phyloP scores from a whole-genome alignment of 2,329 filamentous ascomycete species.

The Rutstroemia sydowiana region DNA sequence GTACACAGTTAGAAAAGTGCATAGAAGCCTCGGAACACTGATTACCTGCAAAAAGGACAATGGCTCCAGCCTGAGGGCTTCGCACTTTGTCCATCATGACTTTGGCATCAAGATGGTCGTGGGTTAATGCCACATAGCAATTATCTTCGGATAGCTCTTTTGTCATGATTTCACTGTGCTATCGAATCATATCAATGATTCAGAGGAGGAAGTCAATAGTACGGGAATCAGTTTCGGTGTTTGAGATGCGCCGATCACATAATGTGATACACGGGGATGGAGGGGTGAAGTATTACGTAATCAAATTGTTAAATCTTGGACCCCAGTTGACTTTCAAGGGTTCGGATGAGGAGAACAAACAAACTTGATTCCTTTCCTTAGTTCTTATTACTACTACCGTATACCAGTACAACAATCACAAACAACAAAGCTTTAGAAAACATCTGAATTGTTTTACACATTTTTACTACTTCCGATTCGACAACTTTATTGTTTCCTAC shows the following conservation, averaged over 20 bases:
- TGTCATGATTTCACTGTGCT: conserved; percentile 11
- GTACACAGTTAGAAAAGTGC: conserved; percentile 15
- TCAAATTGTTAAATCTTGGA: background rate
- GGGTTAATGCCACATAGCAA: conserved; percentile 64
- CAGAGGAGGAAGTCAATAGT: background rate
- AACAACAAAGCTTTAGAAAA: background rate
- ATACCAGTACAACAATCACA: background rate
- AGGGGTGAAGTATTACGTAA: background rate
- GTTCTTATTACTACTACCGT: no score
- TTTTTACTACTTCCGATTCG: background rate
- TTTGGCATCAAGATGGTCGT: conserved; percentile 49
- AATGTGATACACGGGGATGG: background rate
- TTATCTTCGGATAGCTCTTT: conserved; percentile 40
- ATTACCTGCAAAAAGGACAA: conserved; percentile 68
- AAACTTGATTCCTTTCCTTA: background rate
- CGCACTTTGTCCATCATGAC: conserved; percentile 59
- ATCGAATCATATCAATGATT: background rate
- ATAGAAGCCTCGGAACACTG: conserved; percentile 4
- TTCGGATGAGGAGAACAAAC: background rate
- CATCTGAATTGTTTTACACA: background rate
- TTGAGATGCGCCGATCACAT: no score
- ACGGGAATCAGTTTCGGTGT: background rate
- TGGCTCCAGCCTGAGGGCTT: conserved; percentile 65
- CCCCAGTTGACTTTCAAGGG: background rate
- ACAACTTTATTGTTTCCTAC: background rate